These are phyloP conservation scores for Aspergillus niger DNA, from an alignment of 2,329 filamentous ascomycete species.

Conservation along the genomic window DNA sequence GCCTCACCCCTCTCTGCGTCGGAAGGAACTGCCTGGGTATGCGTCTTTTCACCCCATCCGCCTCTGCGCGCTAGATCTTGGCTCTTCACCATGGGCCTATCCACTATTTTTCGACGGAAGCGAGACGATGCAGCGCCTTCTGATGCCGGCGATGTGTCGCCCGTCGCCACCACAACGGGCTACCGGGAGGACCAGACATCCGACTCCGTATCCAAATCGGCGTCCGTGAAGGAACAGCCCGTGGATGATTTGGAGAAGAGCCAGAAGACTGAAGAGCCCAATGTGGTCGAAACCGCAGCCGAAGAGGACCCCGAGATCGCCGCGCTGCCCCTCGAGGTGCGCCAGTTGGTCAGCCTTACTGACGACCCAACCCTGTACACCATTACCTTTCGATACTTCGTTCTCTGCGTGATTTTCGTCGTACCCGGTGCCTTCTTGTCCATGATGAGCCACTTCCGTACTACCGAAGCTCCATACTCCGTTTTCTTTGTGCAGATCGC, in stretches of 20 bases:
- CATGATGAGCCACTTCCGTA: constrained; percentile 59
- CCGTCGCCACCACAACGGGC: neutral
- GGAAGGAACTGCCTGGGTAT: neutral
- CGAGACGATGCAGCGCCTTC: neutral
- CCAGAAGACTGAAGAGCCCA: constrained; percentile 8
- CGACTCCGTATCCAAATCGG: neutral
- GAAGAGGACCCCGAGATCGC: constrained; percentile 56
- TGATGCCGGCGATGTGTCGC: neutral
- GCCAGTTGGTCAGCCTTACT: constrained; percentile 58
- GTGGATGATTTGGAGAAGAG: constrained; percentile 23
- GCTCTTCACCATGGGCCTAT: constrained; percentile 8
- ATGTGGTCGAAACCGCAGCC: constrained; percentile 18
- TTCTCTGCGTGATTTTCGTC: constrained; percentile 58
- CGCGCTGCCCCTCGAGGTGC: constrained; percentile 58
- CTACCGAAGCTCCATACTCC: constrained; percentile 60
- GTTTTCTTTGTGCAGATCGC: constrained; percentile 65
- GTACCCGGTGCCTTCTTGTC: constrained; percentile 60
- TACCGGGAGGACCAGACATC: neutral
- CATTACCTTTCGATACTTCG: constrained; percentile 62
- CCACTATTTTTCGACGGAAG: constrained; percentile 4
- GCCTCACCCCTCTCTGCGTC: neutral
- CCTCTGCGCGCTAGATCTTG: neutral
- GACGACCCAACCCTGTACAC: constrained; percentile 60
- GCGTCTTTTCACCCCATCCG: neutral
- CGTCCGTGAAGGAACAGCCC: neutral